Base-by-base conservation (phyloP, 176 grass and related monocot genomes). In the Saccharum spontaneum region DNA sequence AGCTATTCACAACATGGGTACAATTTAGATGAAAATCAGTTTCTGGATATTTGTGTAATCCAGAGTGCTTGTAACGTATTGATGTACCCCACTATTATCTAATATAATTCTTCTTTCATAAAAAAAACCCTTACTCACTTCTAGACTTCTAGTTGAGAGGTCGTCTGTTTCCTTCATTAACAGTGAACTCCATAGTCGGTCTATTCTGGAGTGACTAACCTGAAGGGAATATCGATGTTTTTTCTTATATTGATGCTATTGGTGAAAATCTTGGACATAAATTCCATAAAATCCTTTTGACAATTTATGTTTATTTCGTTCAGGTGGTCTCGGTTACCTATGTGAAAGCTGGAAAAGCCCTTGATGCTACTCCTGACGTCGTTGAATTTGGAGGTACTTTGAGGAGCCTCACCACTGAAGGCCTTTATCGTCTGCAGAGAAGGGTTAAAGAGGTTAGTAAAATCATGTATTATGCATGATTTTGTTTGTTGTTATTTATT, bases 311-410 rank as follows among this genome's bases (percentile, higher is more conserved):
- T 70, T 85, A 22, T 89, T 76, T 4, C 61, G 30, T 86, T 86
- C 57, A 98, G 96, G 93, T 95, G 31, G 39, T 98, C 37, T 89
- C 91, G 3, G 91, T 90, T 78, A 98, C 93, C 43, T 98, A 90
- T 94, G 86, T 95, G 33, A 90, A 90, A 85, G 89, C 91, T 90
- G 91, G 87, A 14, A 76, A 71, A 64, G 71, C 76, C 50, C 57
- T 90, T 78, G 74, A 92, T 87, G 77, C 60, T 44, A 94, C 81
- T 26, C 96, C 96, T 69, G 17, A 76, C 50, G 28, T 72, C 75
- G 78, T 98, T 61, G 89, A 98, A 87, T 98, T 98, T 52, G 96
- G 96, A 49, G 96, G 93, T 54, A 98, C 96, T 78, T 78, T 98
- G 55, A 94, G 96, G 83, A 98, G 96, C 70, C 81, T 98, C 59